phyloP scores from a whole-genome alignment of 2,329 filamentous ascomycete genomes.

The Neopestalotiopsis clavispora region DNA sequence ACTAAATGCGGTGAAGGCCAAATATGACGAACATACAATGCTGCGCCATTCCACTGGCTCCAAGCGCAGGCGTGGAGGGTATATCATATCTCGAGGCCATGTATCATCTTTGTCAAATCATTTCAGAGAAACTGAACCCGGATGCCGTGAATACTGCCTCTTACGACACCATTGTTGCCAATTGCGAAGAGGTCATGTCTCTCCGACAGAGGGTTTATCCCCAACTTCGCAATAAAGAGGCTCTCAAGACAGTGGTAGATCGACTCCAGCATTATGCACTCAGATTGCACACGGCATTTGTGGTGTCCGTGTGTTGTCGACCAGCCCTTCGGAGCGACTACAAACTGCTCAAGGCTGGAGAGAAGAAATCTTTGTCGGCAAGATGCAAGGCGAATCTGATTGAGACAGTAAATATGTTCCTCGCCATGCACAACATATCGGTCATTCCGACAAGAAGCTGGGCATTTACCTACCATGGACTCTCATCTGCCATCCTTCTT shows the following conservation, averaged over 20 bases:
- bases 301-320: conserved; percentile 68
- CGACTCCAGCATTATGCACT: conserved; percentile 68
- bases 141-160: conserved; percentile 54
- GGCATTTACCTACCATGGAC: conserved; percentile 71
- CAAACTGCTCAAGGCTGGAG: conserved; percentile 50
- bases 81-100: conserved; percentile 68
- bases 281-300: conserved; percentile 68
- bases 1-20: conserved; percentile 43
- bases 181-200: conserved; percentile 60
- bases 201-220: conserved; percentile 53
- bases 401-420: conserved; percentile 71
- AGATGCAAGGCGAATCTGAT: conserved; percentile 67
- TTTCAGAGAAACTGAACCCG: conserved; percentile 61
- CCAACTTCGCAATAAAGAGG: conserved; percentile 63
- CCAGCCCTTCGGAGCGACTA: conserved; percentile 63
- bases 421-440: conserved; percentile 71
- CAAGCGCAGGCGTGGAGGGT: conserved; percentile 48
- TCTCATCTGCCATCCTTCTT: conserved; percentile 68
- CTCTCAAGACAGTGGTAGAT: conserved; percentile 68
- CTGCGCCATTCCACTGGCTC: conserved; percentile 56
- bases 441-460: conserved; percentile 70
- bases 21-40: conserved; percentile 67
- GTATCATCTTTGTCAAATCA: conserved; percentile 67
- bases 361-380: conserved; percentile 60
- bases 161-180: conserved; percentile 61